Evolutionary conservation across 2,329 filamentous ascomycete genomes (phyloP), one percentile per base, ranked within the genome.

Genomic region (Bertia moriformis): DNA sequence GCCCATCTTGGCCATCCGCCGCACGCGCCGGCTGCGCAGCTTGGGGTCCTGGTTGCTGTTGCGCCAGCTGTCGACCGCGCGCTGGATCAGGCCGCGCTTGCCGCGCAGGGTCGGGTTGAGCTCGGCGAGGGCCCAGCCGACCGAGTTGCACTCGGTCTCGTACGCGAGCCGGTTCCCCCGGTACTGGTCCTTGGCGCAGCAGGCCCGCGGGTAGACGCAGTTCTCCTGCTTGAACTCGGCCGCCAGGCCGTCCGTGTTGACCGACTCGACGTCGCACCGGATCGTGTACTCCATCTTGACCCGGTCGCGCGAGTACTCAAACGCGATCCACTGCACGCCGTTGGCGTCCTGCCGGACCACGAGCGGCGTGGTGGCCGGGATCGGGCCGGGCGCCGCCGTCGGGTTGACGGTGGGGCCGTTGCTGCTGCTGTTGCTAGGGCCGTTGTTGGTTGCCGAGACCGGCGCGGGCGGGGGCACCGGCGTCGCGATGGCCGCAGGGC

Each of bases 211-310:
- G 55, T 96, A 98, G 13, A 98, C 91, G 56, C 91, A 96, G 63
- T 98, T 98, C 57, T 95, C 88, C 5, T 85, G 85, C 67, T 94
- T 96, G 71, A 96, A 96, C 46, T 96, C 89, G 46, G 75, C 67
- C 33, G 75, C 73, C 14, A 98, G 71, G 44, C 79, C 79, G 41
- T 95, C 87, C 35, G 91, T 87, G 53, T 88, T 87, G 44, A 98
- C 87, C 1, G 88, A 95, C 62, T 96, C 91, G 15, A 96, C 91
- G 50, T 96, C 89, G 57, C 91, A 96, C 39, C 91, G 81, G 51
- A 98, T 98, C 1, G 88, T 95, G 62, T 98, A 98, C 60, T 96
- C 88, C 87, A 96, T 94, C 74, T 98, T 98, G 48, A 96, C 88
- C 36, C 91, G 73, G 55, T 98, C 89, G 43, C 89, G 78, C 10